phyloP scores from a whole-genome alignment of 1,284 basidiomycete species.

The Exobasidium rhododendri region DNA sequence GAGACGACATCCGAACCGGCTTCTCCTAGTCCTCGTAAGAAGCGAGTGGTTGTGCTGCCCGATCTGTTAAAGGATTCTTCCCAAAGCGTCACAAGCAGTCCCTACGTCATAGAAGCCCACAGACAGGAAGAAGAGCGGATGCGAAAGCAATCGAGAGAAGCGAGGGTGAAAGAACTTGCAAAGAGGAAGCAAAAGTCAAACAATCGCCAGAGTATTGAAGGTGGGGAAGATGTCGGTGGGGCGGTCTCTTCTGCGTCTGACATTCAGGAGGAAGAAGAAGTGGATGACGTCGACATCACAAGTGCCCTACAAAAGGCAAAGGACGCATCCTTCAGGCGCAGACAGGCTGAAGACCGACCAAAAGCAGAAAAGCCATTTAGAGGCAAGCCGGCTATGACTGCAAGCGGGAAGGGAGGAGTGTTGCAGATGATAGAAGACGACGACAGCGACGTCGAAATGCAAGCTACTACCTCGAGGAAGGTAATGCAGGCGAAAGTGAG shows the following conservation, averaged over 20 bases:
- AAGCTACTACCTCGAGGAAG: constrained; percentile 63
- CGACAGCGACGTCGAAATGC: constrained; percentile 5
- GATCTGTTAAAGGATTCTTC: neutral
- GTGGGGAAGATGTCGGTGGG: neutral
- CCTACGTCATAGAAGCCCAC: neutral
- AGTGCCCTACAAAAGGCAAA: neutral
- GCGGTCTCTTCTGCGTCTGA: neutral
- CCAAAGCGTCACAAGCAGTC: neutral
- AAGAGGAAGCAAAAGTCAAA: neutral
- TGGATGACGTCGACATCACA: neutral
- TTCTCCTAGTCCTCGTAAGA: neutral
- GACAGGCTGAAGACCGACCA: neutral
- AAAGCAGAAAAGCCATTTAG: neutral
- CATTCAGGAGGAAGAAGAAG: neutral
- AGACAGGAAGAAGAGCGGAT: neutral
- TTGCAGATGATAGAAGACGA: neutral
- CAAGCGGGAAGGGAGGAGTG: neutral
- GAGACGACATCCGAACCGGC: neutral
- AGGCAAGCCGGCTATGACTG: neutral
- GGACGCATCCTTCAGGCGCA: neutral
- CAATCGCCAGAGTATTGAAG: neutral
- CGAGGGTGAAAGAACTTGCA: neutral
- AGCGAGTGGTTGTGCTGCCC: neutral
- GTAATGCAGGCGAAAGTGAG: neutral
- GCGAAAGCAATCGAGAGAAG: neutral